Evolutionary conservation across 129 eudicot species (phyloP).

Genomic region (Flaveria linearis): DNA sequence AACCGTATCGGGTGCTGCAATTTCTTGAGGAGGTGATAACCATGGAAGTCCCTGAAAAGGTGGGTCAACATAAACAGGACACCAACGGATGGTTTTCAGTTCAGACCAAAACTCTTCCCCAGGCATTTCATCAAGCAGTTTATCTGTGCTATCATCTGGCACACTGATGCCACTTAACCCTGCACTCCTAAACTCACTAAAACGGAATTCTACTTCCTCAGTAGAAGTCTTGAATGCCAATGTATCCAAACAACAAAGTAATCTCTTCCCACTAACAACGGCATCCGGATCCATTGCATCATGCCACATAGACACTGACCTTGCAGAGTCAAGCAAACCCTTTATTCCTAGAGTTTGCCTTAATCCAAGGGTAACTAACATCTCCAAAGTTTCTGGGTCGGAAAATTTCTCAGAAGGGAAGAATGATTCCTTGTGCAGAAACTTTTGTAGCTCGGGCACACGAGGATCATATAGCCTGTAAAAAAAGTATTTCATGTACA

Average conservation of each 20-base stretch:
- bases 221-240: conserved; percentile 52
- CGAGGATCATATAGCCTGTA: conserved; percentile 99
- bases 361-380: conserved; percentile 71
- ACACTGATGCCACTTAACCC: conserved; percentile 16
- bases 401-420: conserved; percentile 81
- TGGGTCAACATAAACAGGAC: conserved; percentile 84
- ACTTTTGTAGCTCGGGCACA: conserved; percentile 59
- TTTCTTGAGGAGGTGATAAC: conserved; percentile 53
- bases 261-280: conserved; percentile 51
- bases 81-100: conserved; percentile 72
- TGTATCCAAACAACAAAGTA: conserved; percentile 64
- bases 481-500: conserved; percentile 26
- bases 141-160: conserved; percentile 39
- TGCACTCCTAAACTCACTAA: conserved; percentile 22
- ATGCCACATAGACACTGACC: conserved; percentile 78
- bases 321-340: conserved; percentile 89
- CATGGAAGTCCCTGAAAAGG: conserved; percentile 84
- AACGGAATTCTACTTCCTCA: conserved; percentile 45
- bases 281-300: conserved; percentile 59
- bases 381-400: conserved; percentile 67
- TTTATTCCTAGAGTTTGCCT: conserved; percentile 56
- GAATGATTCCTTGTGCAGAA: conserved; percentile 68
- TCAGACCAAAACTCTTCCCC: conserved; percentile 82
- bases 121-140: conserved; percentile 52
- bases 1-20: conserved; percentile 72